Conservation (phyloP, 2,329 filamentous ascomycete genomes). For the Pseudopithomyces chartarum region DNA sequence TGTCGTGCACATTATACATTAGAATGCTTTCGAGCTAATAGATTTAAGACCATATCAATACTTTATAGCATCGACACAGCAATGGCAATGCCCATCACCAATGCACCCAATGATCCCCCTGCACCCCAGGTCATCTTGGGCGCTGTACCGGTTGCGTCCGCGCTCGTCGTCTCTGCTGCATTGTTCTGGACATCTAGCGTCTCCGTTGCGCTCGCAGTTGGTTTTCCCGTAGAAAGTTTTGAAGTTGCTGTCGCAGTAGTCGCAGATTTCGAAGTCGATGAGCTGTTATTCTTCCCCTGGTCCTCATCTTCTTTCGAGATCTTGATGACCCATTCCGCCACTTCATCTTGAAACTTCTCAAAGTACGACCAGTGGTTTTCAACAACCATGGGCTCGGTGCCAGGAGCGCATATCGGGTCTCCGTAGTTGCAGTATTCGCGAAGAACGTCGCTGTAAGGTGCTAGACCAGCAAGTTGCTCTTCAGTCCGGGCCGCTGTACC, state of each 20-base stretch:
- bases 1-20: no score
- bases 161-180: not conserved
- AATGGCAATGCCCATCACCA: no score
- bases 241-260: not conserved
- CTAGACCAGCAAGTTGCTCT: conserved; percentile 21
- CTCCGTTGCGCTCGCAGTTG: not conserved
- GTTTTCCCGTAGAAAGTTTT: not conserved
- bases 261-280: not conserved
- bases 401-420: conserved; percentile 67
- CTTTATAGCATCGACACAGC: no score
- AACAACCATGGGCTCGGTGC: conserved; percentile 57
- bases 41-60: no score
- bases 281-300: not conserved
- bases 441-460: conserved; percentile 47
- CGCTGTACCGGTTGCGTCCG: not conserved
- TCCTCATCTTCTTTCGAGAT: not conserved
- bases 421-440: conserved; percentile 67
- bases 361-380: conserved; percentile 65
- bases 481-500: conserved; percentile 26
- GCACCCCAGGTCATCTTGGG: not conserved
- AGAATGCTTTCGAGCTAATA: no score
- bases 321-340: conserved; percentile 11
- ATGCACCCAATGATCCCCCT: no score
- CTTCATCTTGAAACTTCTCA: conserved; percentile 28
- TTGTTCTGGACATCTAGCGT: not conserved